A percentile compares a stretch with the other conserved stretches of the same genome.
Evolutionary conservation across 148 eudicot genomes (phyloP).

Genomic region (Rhododendron kiyosumense): DNA sequence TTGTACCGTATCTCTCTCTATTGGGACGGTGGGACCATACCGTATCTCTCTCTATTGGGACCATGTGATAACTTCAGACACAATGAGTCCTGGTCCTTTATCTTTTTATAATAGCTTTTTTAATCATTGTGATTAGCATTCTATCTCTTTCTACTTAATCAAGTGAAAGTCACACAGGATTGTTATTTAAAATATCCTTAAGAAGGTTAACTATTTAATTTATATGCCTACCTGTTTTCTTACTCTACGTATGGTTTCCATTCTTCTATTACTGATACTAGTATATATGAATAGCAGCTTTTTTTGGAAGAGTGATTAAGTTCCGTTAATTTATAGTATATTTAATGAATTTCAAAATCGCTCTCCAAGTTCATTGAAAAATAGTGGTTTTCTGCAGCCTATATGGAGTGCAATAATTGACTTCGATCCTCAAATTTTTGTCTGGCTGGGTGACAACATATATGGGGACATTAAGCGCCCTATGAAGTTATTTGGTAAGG

Average conservation of each 20-base stretch:
- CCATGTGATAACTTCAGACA: neutral
- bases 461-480: conserved; percentile 62
- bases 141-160: neutral
- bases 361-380: neutral
- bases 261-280: neutral
- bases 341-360: neutral
- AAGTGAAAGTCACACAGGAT: neutral
- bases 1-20: neutral
- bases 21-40: too few species aligned
- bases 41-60: neutral
- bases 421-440: conserved; percentile 56
- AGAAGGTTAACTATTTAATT: neutral
- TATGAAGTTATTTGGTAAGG: conserved; percentile 48
- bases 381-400: conserved; percentile 26
- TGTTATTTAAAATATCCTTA: neutral
- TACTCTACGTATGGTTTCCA: neutral
- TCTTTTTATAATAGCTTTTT: neutral
- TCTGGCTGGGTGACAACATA: conserved; percentile 76
- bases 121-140: neutral
- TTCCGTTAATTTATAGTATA: neutral
- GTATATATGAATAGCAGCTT: neutral
- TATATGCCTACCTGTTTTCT: neutral
- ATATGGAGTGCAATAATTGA: conserved; percentile 54
- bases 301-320: neutral
- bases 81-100: neutral